Base-by-base conservation (phyloP, 768 basidiomycete species). In the Favolaschia claudopus region DNA sequence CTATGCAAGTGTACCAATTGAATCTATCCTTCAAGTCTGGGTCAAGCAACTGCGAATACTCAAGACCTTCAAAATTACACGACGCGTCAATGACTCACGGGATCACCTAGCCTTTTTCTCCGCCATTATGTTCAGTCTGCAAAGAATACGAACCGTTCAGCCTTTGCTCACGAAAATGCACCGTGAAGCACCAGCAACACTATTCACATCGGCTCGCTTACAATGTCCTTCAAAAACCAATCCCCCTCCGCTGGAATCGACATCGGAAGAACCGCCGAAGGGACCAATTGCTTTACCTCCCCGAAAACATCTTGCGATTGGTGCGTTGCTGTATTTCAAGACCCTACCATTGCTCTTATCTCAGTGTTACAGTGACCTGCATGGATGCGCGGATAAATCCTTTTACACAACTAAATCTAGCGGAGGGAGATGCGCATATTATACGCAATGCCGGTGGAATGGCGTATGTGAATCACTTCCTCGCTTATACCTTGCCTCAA, bases 311-410 rank as follows among this genome's bases (percentile, higher is more conserved):
- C 72, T 77, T 20, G 73, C 72, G 24, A 75, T 79, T 53, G 70
- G 77, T 80, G 44, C 55, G 72, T 64, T 39, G 9, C 31, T 27
- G 15, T 42, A 47, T 32, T 34, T 19, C 7, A 44, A 1, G 20
- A 6, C 53, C 13, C 10, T 20, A 32, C 19, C 6, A 7, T 33
- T 48, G 46, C n/a, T n/a, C n/a, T n/a, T n/a, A n/a, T n/a, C 29
- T 48, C 46, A 48, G 19, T 31, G 10, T 5, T 15, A 12, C 25
- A 86, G 84, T 87, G 27, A 87, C 87, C 19, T 89, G 88, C 75
- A 92, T 90, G 88, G 89, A 90, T 69, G 87, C 88, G 46, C 85
- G 89, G 49, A 76, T 90, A 62, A 84, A 89, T 66, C 84, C 85
- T 27, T 82, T 82, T 33, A 75, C 80, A 12, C 81, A 86, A 43